Conservation (phyloP, 164 flowering plant genomes). For the Houttuynia cordata region DNA sequence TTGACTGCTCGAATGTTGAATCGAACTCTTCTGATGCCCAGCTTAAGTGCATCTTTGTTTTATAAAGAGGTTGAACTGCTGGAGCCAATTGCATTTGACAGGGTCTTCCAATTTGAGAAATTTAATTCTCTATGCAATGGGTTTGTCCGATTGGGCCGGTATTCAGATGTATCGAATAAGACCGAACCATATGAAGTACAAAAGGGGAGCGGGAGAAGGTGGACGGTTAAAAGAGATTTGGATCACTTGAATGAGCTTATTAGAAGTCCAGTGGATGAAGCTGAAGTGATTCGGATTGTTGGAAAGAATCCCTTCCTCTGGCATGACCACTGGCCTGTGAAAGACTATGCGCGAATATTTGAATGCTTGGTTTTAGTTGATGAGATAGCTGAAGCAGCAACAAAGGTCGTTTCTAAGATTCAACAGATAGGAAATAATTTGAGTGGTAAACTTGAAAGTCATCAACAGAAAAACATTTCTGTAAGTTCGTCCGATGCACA, state of each 20-base stretch:
- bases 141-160: constrained; percentile 60
- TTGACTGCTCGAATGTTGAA: constrained; percentile 78
- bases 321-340: constrained; percentile 97
- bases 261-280: constrained; percentile 25
- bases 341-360: constrained; percentile 73
- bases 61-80: constrained; percentile 76
- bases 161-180: constrained; percentile 38
- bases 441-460: constrained; percentile 3
- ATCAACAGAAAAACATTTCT: constrained; percentile 1
- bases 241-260: constrained; percentile 50
- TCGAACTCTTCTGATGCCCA: constrained; percentile 82
- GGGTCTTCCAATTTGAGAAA: constrained; percentile 58
- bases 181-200: constrained; percentile 31
- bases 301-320: constrained; percentile 96
- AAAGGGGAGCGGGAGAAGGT: constrained; percentile 89
- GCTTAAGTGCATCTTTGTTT: constrained; percentile 85
- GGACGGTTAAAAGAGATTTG: constrained; percentile 75
- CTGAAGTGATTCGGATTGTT: constrained; percentile 47
- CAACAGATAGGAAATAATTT: constrained; percentile 33
- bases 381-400: constrained; percentile 56
- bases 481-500: constrained; percentile 7
- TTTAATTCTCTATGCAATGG: constrained; percentile 72
- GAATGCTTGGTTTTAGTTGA: constrained; percentile 81
- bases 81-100: constrained; percentile 70
- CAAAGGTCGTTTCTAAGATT: constrained; percentile 58